Evolutionary conservation across 352 stramenopile genomes (phyloP).

Genomic region (Phytophthora megakarya): DNA sequence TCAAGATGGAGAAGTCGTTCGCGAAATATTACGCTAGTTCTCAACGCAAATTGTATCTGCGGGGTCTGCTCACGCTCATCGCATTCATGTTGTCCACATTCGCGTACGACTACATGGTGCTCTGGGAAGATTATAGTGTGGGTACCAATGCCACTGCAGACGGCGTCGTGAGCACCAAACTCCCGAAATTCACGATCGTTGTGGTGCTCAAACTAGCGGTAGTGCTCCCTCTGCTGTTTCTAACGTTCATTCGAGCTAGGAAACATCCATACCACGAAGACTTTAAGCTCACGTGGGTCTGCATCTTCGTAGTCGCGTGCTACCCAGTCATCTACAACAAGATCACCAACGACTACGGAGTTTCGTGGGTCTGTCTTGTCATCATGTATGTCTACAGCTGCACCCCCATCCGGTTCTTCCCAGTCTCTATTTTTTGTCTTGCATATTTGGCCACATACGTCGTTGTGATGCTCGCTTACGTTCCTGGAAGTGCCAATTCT

Average conservation of each 20-base stretch:
- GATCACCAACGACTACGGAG: constrained; percentile 78
- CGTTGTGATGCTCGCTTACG: constrained; percentile 71
- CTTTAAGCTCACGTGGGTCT: constrained; percentile 76
- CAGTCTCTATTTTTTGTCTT: constrained; percentile 73
- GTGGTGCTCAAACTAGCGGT: constrained; percentile 66
- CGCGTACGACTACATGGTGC: constrained; percentile 75
- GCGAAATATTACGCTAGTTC: constrained; percentile 79
- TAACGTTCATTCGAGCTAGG: constrained; percentile 71
- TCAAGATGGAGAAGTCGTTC: constrained; percentile 82
- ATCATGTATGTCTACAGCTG: constrained; percentile 90
- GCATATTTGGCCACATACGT: constrained; percentile 72
- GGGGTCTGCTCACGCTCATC: constrained; percentile 60
- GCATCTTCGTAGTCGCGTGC: constrained; percentile 54
- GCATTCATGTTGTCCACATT: constrained; percentile 76
- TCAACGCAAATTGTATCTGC: constrained; percentile 66
- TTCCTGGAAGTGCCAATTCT: constrained; percentile 37
- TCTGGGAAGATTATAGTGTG: constrained; percentile 59
- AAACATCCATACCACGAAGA: constrained; percentile 67
- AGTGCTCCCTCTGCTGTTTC: constrained; percentile 61
- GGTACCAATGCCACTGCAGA: constrained; percentile 34
- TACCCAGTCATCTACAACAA: constrained; percentile 87
- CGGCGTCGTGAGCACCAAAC: constrained; percentile 28
- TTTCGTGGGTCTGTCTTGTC: constrained; percentile 81
- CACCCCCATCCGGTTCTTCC: constrained; percentile 81
- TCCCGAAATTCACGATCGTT: constrained; percentile 72